Evolutionary conservation across 2,329 filamentous ascomycete genomes (phyloP).

Genomic region (Aspergillus transmontanensis): DNA sequence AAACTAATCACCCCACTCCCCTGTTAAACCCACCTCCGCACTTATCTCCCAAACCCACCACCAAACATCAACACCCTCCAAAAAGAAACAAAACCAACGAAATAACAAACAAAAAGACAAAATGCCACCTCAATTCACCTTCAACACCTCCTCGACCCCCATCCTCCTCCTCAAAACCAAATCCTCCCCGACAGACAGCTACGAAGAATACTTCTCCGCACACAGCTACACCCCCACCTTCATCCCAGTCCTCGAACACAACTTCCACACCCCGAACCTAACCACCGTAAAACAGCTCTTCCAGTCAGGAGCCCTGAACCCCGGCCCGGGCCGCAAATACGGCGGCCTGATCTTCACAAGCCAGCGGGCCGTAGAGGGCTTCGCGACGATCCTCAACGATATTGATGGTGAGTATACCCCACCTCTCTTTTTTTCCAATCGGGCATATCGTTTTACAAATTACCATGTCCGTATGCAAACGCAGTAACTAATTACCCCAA

Average conservation of each 20-base stretch:
- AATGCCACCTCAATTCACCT: constrained; percentile 4
- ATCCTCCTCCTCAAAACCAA: constrained; percentile 53
- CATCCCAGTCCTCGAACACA: constrained; percentile 51
- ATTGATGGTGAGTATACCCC: constrained; percentile 17
- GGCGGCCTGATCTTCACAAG: constrained; percentile 54
- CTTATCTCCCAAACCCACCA: not conserved
- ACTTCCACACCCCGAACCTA: constrained; percentile 41
- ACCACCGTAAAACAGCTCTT: constrained; percentile 39
- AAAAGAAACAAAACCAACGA: not conserved
- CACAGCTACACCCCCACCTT: constrained; percentile 41
- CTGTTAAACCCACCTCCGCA: constrained; percentile 4
- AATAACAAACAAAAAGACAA: constrained; percentile 6
- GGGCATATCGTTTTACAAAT: too few species aligned
- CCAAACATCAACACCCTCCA: not conserved
- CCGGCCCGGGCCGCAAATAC: constrained; percentile 32
- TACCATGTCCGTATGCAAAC: too few species aligned
- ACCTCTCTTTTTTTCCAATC: too few species aligned
- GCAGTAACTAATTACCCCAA: not conserved
- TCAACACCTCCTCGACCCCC: constrained; percentile 24
- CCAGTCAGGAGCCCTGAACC: constrained; percentile 30
- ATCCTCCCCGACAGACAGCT: constrained; percentile 48
- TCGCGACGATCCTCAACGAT: constrained; percentile 37
- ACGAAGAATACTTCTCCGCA: constrained; percentile 47
- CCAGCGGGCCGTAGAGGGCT: constrained; percentile 52
- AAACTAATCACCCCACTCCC: not conserved